Base-by-base conservation (phyloP, 2,329 filamentous ascomycete genomes). In the Pseudogymnoascus sp. region DNA sequence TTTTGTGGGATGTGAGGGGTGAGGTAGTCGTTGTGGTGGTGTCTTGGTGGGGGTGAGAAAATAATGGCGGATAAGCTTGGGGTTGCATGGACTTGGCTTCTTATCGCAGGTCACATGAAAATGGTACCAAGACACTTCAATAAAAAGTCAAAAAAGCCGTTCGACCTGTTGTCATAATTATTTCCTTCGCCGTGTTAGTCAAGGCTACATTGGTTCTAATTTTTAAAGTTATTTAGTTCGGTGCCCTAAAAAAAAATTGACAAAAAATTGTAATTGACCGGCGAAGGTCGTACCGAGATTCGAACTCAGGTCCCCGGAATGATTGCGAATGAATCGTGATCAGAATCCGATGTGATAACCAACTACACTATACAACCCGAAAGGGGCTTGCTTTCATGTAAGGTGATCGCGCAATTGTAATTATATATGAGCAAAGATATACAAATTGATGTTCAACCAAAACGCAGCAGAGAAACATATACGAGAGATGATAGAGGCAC, bases 281-380 rank as follows among this genome's bases (percentile, higher is more conserved):
- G 49, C n/a, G 21, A 52, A 55, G 49, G 49, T 55, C 49, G 49
- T 55, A 55, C 49, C 49, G 49, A 55, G 49, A 55, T 33, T 55
- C 49, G 49, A 55, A 55, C 49, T 55, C 49, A 55, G 49, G 49
- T 55, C 49, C 49, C 49, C 49, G 49, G 49, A 55, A 55, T 55
- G 49, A 55, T 55, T 55, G 23, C 25, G 28, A 55, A 33, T 12
- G 28, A 55, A 18, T 55, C 49, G 49, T 55, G 16, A 33, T 55
- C 49, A 55, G 49, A 55, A 55, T 55, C 49, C 49, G 49, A 55
- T 55, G 49, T 55, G 49, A 55, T 55, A 55, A 55, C 49, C 49
- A 55, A 55, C 49, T 55, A 55, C 49, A 55, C 49, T 55, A 55
- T 55, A 55, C 49, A 55, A 55, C 49, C 49, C 49, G 49, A 55